phyloP scores from a whole-genome alignment of 2,329 filamentous ascomycete species.

The Ascochyta viciae-villosae region DNA sequence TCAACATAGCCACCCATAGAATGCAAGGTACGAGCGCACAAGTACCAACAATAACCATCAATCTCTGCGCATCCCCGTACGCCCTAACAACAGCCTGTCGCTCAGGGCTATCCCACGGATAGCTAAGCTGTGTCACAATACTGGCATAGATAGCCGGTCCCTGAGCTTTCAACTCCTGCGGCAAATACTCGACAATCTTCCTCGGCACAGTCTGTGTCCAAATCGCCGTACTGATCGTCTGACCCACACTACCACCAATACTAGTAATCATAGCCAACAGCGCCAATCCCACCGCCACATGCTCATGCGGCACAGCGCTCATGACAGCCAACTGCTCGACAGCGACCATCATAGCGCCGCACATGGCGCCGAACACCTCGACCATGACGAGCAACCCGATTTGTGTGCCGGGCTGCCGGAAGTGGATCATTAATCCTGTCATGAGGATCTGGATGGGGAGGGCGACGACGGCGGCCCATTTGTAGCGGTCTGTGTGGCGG shows the following conservation, averaged over 20 bases:
- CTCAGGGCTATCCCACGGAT: slow-evolving; percentile 55
- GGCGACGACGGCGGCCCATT: slow-evolving; percentile 30
- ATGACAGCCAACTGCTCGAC: slow-evolving; percentile 31
- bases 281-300: slow-evolving; percentile 26
- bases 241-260: slow-evolving; percentile 55
- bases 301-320: slow-evolving; percentile 27
- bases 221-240: slow-evolving; percentile 65
- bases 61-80: slow-evolving; percentile 40
- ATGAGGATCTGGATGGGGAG: slow-evolving; percentile 37
- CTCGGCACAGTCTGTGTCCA: slow-evolving; percentile 65
- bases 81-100: slow-evolving; percentile 49
- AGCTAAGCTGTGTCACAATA: slow-evolving; percentile 61
- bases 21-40: slow-evolving; percentile 33
- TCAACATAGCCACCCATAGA: slow-evolving; percentile 30
- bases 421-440: slow-evolving; percentile 36
- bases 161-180: slow-evolving; percentile 14
- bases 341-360: slow-evolving; percentile 28
- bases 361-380: slow-evolving; percentile 36
- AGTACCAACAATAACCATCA: slow-evolving; percentile 41
- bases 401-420: slow-evolving; percentile 29
- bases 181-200: slow-evolving; percentile 26
- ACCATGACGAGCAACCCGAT: slow-evolving; percentile 38
- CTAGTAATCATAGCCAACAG: slow-evolving; percentile 64
- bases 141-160: slow-evolving; percentile 43
- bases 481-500: slow-evolving; percentile 32